A percentile compares a stretch with the other conserved stretches of the same genome.
phyloP scores from a whole-genome alignment of 352 stramenopile genomes.

The Globisporangium spiculum region DNA sequence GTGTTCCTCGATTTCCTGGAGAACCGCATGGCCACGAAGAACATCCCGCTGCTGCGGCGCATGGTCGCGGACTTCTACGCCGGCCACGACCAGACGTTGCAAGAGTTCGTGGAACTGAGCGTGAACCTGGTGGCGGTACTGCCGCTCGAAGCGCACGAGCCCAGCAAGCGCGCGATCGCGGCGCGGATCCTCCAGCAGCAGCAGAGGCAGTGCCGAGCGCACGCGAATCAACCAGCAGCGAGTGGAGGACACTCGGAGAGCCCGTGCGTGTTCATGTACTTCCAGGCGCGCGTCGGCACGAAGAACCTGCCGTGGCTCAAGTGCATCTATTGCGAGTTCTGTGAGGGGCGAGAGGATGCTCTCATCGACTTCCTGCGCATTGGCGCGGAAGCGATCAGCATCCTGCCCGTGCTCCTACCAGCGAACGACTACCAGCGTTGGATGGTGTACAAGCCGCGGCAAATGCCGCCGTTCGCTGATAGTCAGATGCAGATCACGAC shows the following conservation, averaged over 20 bases:
- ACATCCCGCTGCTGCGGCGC: constrained; percentile 25
- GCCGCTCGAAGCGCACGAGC: constrained; percentile 16
- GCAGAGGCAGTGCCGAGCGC: constrained; percentile 19
- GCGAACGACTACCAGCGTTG: neutral
- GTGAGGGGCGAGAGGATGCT: constrained; percentile 19
- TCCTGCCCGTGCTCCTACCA: constrained; percentile 29
- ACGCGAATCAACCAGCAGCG: neutral
- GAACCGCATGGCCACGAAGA: constrained; percentile 26
- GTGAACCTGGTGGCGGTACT: constrained; percentile 31
- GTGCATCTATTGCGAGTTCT: constrained; percentile 33
- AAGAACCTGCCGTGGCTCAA: constrained; percentile 37
- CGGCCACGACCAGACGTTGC: constrained; percentile 27
- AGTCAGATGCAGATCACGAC: neutral
- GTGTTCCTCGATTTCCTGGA: constrained; percentile 36
- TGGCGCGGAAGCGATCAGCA: constrained; percentile 22
- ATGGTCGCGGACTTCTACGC: constrained; percentile 28
- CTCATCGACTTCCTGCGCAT: constrained; percentile 24
- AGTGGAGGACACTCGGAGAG: neutral
- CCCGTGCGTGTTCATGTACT: constrained; percentile 21
- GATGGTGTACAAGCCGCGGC: constrained; percentile 13
- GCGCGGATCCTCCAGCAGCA: constrained; percentile 28
- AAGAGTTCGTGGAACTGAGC: constrained; percentile 32
- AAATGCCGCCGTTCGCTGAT: constrained; percentile 8
- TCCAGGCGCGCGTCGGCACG: constrained; percentile 29
- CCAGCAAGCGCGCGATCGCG: constrained; percentile 12